Evolutionary conservation across 2,329 filamentous ascomycete species (phyloP), one percentile per base, ranked within the genome.

Genomic region (Neophaeococcomyces mojaviensis): DNA sequence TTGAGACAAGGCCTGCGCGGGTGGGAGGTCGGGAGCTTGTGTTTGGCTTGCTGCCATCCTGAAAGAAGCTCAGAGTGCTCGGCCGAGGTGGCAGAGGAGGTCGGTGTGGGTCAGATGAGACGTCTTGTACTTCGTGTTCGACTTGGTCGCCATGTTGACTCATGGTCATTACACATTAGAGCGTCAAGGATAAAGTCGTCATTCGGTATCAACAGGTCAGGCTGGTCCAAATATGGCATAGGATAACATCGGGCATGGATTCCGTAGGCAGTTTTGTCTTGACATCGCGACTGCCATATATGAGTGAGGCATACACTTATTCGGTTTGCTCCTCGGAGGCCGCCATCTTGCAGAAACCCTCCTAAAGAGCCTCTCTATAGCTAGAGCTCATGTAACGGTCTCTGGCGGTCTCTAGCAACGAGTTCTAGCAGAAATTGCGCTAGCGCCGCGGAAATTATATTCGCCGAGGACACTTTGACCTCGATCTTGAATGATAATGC

Each of bases 11-110:
- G 26, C 56, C 60, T 22, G 64, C 55, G 43, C 62, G 61, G 24
- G 59, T 51, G n/a, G 58, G 49, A 24, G 60, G 61, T 20, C 64
- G 63, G 3, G 62, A 58, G 33, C 49, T 47, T 18, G 51, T 49
- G 13, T 51, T 15, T 8, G 55, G 46, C 31, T 45, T 46, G 9
- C 32, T 43, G 15, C 43, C 24, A 12, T 46, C 43, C 13, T 39
- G 36, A 57, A 37, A 65, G 48, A 50, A 61, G 56, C 38, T 55
- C 54, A 52, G 57, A 48, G 51, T 47, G 52, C 51, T 65, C 18
- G 69, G 69, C 38, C 71, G 64, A 10, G 70, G 69, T 48, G 71
- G 71, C 20, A 74, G 59, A 35, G 70, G 66, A 22, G 71, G 71
- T 20, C 65, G 65, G 40, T 58, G 53, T 41, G 60, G 64, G 50